Conservation (phyloP, 495 filamentous ascomycete species). For the Stereocaulon alpinum region DNA sequence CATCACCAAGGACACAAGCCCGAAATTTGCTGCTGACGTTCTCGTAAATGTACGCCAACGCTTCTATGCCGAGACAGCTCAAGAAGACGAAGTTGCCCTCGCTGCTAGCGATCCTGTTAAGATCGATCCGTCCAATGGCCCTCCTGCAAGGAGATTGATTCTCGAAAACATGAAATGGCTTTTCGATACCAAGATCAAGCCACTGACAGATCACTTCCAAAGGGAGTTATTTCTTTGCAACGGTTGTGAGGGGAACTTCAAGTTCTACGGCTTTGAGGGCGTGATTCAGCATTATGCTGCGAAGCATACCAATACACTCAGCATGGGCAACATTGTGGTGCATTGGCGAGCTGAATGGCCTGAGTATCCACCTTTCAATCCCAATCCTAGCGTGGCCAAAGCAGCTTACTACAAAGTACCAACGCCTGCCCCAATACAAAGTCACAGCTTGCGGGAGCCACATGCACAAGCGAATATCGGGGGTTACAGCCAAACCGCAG, state of each 20-base stretch:
- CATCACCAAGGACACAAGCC: conserved; percentile 47
- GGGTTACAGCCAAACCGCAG: background rate
- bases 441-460: background rate
- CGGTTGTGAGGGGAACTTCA: conserved; percentile 49
- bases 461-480: conserved; percentile 7
- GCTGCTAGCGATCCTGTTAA: conserved; percentile 33
- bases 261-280: conserved; percentile 62
- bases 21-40: conserved; percentile 56
- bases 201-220: conserved; percentile 45
- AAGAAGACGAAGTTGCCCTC: conserved; percentile 36
- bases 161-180: conserved; percentile 82
- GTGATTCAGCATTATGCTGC: conserved; percentile 72
- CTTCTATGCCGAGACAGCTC: conserved; percentile 50
- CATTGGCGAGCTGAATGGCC: conserved; percentile 77
- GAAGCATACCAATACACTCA: conserved; percentile 62
- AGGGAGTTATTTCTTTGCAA: conserved; percentile 70
- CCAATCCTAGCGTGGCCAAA: conserved; percentile 39
- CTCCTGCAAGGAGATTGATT: conserved; percentile 48
- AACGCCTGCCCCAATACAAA: conserved; percentile 13
- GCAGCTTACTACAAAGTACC: conserved; percentile 24
- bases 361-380: conserved; percentile 55
- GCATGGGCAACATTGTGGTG: conserved; percentile 56
- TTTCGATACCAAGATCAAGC: conserved; percentile 64
- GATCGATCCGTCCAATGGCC: conserved; percentile 40
- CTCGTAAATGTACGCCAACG: conserved; percentile 49